Evolutionary conservation across 2,329 filamentous ascomycete species (phyloP).

Genomic region (Fusarium sp.): DNA sequence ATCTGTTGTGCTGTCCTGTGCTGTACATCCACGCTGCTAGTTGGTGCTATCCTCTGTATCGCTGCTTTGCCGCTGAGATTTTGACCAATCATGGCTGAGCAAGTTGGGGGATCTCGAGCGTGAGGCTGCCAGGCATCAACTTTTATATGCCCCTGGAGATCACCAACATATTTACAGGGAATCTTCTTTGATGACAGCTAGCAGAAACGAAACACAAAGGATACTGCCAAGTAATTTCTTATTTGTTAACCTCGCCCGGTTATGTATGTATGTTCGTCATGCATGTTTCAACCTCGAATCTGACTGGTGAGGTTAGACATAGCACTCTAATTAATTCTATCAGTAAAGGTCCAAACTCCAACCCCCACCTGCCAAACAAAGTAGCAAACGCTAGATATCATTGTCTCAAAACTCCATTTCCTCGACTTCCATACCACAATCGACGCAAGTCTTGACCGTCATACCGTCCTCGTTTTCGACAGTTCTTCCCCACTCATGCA

Average conservation of each 20-base stretch:
- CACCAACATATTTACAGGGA: slow-evolving; percentile 4
- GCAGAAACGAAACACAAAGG: background rate
- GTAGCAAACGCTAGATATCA: slow-evolving; percentile 43
- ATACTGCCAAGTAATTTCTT: background rate
- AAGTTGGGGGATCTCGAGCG: background rate
- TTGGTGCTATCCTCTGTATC: slow-evolving; percentile 33
- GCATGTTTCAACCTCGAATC: background rate
- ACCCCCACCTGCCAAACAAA: background rate
- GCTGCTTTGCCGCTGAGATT: slow-evolving; percentile 43
- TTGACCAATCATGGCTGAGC: slow-evolving; percentile 45
- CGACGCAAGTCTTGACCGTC: slow-evolving; percentile 82
- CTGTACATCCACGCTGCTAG: slow-evolving; percentile 35
- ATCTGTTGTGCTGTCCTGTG: slow-evolving; percentile 38
- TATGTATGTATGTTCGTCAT: background rate
- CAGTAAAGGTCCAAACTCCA: background rate
- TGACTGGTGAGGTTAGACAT: background rate
- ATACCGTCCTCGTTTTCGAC: slow-evolving; percentile 78
- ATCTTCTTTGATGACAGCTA: background rate
- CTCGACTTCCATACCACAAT: slow-evolving; percentile 83
- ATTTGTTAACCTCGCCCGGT: background rate
- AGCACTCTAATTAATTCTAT: background rate
- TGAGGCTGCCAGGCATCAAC: slow-evolving; percentile 49
- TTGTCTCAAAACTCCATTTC: slow-evolving; percentile 69
- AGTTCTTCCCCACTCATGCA: slow-evolving; percentile 85
- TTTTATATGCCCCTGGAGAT: slow-evolving; percentile 33